Evolutionary conservation across 371 early-diverging fungal species (phyloP).

Genomic region (Rhizopus sp.): DNA sequence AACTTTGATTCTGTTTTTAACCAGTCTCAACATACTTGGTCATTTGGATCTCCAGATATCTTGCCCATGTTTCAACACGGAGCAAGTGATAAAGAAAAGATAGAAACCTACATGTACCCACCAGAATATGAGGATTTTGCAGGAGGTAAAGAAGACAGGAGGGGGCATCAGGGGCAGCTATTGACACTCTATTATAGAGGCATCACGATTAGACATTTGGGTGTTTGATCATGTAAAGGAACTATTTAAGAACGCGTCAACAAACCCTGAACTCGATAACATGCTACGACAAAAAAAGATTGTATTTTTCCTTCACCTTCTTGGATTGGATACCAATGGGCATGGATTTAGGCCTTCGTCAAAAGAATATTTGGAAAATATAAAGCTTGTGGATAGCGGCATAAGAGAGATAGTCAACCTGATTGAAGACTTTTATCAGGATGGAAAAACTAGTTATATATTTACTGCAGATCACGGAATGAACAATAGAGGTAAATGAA

Average conservation of each 20-base stretch:
- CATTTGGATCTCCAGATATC: slow-evolving; percentile 97
- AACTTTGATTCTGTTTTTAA: slow-evolving; percentile 96
- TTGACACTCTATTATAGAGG: slow-evolving; percentile 56
- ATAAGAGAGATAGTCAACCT: slow-evolving; percentile 64
- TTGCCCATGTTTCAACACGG: slow-evolving; percentile 95
- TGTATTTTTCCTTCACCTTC: slow-evolving; percentile 90
- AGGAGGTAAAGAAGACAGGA: slow-evolving; percentile 49
- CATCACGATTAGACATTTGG: slow-evolving; percentile 85
- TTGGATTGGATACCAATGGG: slow-evolving; percentile 95
- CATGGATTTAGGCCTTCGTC: slow-evolving; percentile 89
- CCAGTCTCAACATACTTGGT: slow-evolving; percentile 89
- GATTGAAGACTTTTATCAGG: slow-evolving; percentile 81
- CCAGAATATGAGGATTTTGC: slow-evolving; percentile 90
- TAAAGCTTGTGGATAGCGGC: slow-evolving; percentile 79
- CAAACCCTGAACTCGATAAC: slow-evolving; percentile 50
- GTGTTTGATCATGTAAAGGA: slow-evolving; percentile 75
- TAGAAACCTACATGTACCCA: slow-evolving; percentile 91
- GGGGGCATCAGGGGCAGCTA: neutral
- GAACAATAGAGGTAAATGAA: slow-evolving; percentile 74
- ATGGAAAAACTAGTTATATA: slow-evolving; percentile 83
- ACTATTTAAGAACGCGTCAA: slow-evolving; percentile 40
- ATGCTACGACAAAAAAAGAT: slow-evolving; percentile 74
- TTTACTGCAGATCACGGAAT: slow-evolving; percentile 97
- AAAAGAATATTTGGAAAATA: slow-evolving; percentile 81
- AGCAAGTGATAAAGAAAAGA: slow-evolving; percentile 72